Evolutionary conservation across 371 early-diverging fungal genomes (phyloP).

Genomic region (Parasitella parasitica): DNA sequence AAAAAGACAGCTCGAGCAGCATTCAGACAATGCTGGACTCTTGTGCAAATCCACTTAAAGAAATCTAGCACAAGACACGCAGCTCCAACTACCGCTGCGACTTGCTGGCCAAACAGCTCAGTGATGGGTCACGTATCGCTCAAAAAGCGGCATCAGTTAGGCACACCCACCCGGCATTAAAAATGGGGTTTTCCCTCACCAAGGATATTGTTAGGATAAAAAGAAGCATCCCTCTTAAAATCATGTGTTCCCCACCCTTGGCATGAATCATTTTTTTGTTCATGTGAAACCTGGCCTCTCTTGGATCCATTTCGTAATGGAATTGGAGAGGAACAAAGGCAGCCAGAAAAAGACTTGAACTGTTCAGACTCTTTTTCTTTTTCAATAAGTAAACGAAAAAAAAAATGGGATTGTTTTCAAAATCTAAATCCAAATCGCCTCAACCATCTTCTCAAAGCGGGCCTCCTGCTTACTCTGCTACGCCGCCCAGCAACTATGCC

Average conservation of each 20-base stretch:
- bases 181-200: too few species aligned
- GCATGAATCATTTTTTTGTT: background rate
- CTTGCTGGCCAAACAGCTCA: too few species aligned
- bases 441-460: conserved; percentile 12
- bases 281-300: background rate
- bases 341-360: background rate
- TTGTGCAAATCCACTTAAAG: too few species aligned
- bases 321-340: background rate
- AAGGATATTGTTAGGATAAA: too few species aligned
- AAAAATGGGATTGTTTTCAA: conserved; percentile 44
- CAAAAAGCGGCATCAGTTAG: too few species aligned
- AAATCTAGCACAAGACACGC: too few species aligned
- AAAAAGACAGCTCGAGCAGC: too few species aligned
- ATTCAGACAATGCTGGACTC: too few species aligned
- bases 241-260: background rate
- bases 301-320: background rate
- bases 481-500: conserved; percentile 19
- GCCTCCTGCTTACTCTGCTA: conserved; percentile 26
- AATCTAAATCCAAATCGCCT: conserved; percentile 17
- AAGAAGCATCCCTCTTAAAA: too few species aligned
- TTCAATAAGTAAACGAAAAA: background rate
- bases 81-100: too few species aligned
- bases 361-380: background rate
- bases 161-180: too few species aligned
- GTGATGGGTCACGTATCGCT: too few species aligned